These are phyloP conservation scores for Lentinula detonsa DNA, from an alignment of 768 basidiomycete genomes.

Conservation along the genomic window DNA sequence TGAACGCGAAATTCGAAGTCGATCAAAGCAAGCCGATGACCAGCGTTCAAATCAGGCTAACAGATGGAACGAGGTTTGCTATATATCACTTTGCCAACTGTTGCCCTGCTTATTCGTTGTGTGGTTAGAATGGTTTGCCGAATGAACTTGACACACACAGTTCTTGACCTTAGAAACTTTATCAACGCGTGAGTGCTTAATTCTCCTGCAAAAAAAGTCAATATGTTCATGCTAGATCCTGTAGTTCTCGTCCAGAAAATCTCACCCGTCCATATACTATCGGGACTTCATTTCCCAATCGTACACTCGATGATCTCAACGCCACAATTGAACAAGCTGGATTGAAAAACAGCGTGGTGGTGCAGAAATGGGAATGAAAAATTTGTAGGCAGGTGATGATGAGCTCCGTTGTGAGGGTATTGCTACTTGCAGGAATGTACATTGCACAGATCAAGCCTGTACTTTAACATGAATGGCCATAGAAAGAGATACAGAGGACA, in stretches of 20 bases:
- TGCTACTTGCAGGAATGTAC: too few relatives aligned
- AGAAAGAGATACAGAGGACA: too few relatives aligned
- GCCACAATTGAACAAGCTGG: conserved; percentile 70
- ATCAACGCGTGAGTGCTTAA: conserved; percentile 75
- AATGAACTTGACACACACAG: conserved; percentile 89
- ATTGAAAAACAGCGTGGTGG: conserved; percentile 76
- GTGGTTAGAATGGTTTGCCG: conserved; percentile 64
- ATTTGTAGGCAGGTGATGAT: too few relatives aligned
- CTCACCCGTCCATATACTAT: conserved; percentile 62
- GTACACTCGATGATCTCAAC: conserved; percentile 55
- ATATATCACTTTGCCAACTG: not conserved
- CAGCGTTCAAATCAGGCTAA: conserved; percentile 83
- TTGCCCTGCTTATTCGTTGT: not conserved
- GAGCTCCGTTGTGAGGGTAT: too few relatives aligned
- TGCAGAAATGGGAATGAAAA: conserved; percentile 64
- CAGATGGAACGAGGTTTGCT: conserved; percentile 79
- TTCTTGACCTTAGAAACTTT: conserved; percentile 77
- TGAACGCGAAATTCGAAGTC: conserved; percentile 66
- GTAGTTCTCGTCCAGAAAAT: conserved; percentile 69
- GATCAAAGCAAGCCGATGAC: conserved; percentile 81
- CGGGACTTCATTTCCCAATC: conserved; percentile 85
- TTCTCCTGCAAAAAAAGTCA: not conserved
- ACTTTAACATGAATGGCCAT: too few relatives aligned
- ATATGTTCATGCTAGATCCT: not conserved
- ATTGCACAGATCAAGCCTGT: too few relatives aligned